Evolutionary conservation across 441 rosid species (phyloP).

Genomic region (Cnidoscolus chayamansa): DNA sequence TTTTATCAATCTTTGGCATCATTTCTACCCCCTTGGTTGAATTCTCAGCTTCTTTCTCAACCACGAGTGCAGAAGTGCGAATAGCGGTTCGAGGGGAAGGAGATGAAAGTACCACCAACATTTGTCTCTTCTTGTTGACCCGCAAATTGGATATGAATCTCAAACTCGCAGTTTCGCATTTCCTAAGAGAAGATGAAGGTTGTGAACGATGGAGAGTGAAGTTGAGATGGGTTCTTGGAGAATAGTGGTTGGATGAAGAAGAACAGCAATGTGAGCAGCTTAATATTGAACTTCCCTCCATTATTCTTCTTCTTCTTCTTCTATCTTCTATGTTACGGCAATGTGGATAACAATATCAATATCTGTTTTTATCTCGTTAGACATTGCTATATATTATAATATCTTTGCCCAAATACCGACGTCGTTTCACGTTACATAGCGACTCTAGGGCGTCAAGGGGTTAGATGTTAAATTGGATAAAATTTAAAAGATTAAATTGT

Average conservation of each 20-base stretch:
- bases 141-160: background rate
- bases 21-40: slow-evolving; percentile 33
- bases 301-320: background rate
- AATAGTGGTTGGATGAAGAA: slow-evolving; percentile 8
- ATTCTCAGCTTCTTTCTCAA: slow-evolving; percentile 32
- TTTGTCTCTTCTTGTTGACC: background rate
- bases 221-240: slow-evolving; percentile 6
- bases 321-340: background rate
- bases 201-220: background rate
- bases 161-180: background rate
- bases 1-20: slow-evolving; percentile 76
- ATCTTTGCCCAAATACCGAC: background rate
- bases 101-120: background rate
- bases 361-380: background rate
- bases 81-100: slow-evolving; percentile 19
- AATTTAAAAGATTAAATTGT: too few species aligned
- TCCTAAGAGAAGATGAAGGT: background rate
- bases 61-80: slow-evolving; percentile 36
- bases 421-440: background rate
- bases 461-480: too few species aligned
- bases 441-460: too few species aligned
- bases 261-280: slow-evolving; percentile 15
- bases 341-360: slow-evolving; percentile 13
- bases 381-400: background rate
- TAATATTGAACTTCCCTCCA: slow-evolving; percentile 21